These are phyloP conservation scores for Aspergillus asperescens DNA, from an alignment of 495 filamentous ascomycete species.

Conservation along the genomic window DNA sequence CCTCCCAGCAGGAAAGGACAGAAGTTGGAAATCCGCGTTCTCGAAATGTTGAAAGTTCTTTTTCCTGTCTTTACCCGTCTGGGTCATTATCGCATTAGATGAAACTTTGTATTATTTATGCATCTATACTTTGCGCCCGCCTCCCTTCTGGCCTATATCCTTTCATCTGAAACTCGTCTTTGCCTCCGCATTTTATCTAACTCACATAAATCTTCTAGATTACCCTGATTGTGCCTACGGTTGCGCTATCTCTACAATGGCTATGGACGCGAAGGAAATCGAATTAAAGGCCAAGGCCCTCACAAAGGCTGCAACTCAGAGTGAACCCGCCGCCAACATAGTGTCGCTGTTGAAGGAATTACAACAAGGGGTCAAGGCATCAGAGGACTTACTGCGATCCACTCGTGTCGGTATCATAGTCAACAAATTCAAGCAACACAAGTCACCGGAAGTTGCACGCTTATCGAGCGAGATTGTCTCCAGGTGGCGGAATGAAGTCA, in stretches of 20 bases:
- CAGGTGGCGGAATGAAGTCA: slow-evolving; percentile 81
- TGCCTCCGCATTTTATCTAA: neutral
- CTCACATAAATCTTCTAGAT: neutral
- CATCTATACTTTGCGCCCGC: slow-evolving; percentile 1
- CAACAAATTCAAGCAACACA: slow-evolving; percentile 71
- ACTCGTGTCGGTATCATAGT: slow-evolving; percentile 88
- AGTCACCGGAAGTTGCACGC: slow-evolving; percentile 67
- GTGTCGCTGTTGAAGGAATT: slow-evolving; percentile 68
- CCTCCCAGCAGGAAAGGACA: neutral
- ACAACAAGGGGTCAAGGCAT: slow-evolving; percentile 70
- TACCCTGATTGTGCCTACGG: neutral
- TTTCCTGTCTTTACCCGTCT: neutral
- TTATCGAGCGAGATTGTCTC: slow-evolving; percentile 74
- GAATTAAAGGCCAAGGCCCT: slow-evolving; percentile 65
- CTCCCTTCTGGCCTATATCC: neutral
- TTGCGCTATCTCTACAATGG: slow-evolving; percentile 15
- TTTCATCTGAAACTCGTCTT: neutral
- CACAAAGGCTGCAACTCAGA: slow-evolving; percentile 65
- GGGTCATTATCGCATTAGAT: neutral
- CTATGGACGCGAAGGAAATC: slow-evolving; percentile 80
- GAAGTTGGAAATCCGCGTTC: no score
- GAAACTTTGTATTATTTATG: neutral
- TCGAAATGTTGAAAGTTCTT: no score
- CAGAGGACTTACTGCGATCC: slow-evolving; percentile 77
- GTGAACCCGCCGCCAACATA: slow-evolving; percentile 60